These are phyloP conservation scores for Ceratocystis cubensis DNA, from an alignment of 2,329 filamentous ascomycete genomes.

Conservation along the genomic window DNA sequence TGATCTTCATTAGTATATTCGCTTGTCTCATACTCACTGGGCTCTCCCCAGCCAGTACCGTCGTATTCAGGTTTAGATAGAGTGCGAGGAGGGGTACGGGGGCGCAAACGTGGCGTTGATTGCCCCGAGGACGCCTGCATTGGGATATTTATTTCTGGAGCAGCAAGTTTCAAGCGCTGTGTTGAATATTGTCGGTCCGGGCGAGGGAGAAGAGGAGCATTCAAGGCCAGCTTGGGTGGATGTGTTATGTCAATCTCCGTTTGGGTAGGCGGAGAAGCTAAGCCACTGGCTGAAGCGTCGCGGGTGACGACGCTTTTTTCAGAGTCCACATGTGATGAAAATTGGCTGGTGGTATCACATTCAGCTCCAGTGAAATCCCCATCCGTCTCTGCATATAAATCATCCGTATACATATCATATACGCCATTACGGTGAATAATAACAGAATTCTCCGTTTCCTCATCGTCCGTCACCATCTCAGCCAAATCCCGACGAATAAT, in stretches of 20 bases:
- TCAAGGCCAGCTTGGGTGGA: constrained; percentile 23
- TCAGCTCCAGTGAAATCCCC: constrained; percentile 24
- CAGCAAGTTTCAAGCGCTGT: background rate
- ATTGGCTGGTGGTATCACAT: constrained; percentile 26
- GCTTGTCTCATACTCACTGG: constrained; percentile 30
- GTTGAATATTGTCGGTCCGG: constrained; percentile 14
- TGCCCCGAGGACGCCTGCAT: background rate
- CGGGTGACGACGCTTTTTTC: constrained; percentile 27
- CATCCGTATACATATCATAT: constrained; percentile 31
- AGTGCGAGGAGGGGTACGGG: constrained; percentile 34
- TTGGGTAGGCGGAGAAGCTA: constrained; percentile 16
- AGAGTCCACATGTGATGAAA: constrained; percentile 26
- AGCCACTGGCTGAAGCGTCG: constrained; percentile 16
- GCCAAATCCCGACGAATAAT: constrained; percentile 61
- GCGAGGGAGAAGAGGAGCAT: constrained; percentile 27
- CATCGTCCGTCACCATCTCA: constrained; percentile 30
- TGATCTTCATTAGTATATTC: constrained; percentile 32
- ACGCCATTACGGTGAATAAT: constrained; percentile 18
- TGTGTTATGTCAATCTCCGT: constrained; percentile 19
- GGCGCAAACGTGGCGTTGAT: constrained; percentile 27
- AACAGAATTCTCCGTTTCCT: constrained; percentile 28
- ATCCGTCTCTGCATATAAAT: constrained; percentile 35
- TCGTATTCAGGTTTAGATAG: constrained; percentile 51
- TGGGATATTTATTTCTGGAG: background rate
- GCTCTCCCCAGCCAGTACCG: constrained; percentile 48